phyloP scores from a whole-genome alignment of 208 protist species.

The Trichomonas vaginalis region DNA sequence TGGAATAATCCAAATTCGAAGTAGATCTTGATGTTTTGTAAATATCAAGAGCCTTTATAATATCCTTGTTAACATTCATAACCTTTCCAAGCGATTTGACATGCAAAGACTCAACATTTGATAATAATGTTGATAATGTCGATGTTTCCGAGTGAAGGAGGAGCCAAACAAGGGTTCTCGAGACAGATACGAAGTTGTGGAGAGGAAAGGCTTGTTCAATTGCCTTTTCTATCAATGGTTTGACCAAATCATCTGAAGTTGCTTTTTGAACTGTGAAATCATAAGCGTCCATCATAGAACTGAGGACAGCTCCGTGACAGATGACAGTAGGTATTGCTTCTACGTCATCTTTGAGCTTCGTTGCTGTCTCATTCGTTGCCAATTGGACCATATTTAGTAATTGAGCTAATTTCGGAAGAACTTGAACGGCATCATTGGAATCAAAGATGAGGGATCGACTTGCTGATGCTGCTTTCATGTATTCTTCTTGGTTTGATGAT shows the following conservation, averaged over 20 bases:
- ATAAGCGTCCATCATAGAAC: neutral
- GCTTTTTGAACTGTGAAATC: neutral
- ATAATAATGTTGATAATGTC: neutral
- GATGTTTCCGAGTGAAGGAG: neutral
- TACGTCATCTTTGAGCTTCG: neutral
- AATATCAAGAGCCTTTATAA: neutral
- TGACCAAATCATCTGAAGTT: neutral
- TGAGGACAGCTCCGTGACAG: neutral
- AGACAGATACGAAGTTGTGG: neutral
- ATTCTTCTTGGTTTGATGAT: neutral
- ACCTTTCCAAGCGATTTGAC: neutral
- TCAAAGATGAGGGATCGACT: neutral
- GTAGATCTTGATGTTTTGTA: neutral
- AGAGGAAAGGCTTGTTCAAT: neutral
- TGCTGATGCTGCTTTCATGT: neutral
- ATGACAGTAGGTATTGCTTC: neutral
- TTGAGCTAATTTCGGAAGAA: neutral
- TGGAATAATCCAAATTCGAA: neutral
- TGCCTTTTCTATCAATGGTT: neutral
- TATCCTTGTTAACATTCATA: neutral
- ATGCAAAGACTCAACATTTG: neutral
- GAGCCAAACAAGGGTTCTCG: neutral
- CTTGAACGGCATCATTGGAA: neutral
- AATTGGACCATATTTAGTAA: neutral
- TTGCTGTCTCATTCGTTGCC: neutral